Evolutionary conservation across 2,329 filamentous ascomycete genomes (phyloP).

Genomic region (Chrysoporthe puriensis): DNA sequence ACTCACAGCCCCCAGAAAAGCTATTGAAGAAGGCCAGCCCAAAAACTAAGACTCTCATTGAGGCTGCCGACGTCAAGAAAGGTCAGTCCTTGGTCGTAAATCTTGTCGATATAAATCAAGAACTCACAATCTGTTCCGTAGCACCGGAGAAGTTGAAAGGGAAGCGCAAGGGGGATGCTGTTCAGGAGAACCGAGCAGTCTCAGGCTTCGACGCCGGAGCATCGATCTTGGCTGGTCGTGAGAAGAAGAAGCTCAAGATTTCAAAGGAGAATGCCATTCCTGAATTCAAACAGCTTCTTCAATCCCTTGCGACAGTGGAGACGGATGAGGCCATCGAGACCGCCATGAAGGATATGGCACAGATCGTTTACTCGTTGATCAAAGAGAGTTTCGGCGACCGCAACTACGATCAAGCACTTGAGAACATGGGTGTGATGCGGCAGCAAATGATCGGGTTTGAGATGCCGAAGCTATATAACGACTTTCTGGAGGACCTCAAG

Average conservation of each 20-base stretch:
- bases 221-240: constrained; percentile 59
- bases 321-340: constrained; percentile 66
- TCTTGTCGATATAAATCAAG: background rate
- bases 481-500: constrained; percentile 73
- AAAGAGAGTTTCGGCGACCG: constrained; percentile 74
- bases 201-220: constrained; percentile 88
- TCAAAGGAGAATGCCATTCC: constrained; percentile 77
- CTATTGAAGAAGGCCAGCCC: constrained; percentile 61
- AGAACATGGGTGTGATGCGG: constrained; percentile 77
- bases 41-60: constrained; percentile 67
- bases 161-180: constrained; percentile 68
- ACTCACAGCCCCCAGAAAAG: constrained; percentile 71
- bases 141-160: constrained; percentile 81
- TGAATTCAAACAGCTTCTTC: constrained; percentile 82
- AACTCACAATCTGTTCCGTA: constrained; percentile 35
- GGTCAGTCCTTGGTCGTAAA: constrained; percentile 47
- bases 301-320: constrained; percentile 45
- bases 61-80: constrained; percentile 80
- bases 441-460: constrained; percentile 77
- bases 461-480: constrained; percentile 76
- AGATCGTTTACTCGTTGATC: constrained; percentile 71
- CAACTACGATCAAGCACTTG: constrained; percentile 74
- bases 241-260: constrained; percentile 40
- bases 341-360: constrained; percentile 74
- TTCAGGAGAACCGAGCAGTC: constrained; percentile 66